Evolutionary conservation across 495 filamentous ascomycete species (phyloP).

Genomic region (Astrothelium macrocarpum): DNA sequence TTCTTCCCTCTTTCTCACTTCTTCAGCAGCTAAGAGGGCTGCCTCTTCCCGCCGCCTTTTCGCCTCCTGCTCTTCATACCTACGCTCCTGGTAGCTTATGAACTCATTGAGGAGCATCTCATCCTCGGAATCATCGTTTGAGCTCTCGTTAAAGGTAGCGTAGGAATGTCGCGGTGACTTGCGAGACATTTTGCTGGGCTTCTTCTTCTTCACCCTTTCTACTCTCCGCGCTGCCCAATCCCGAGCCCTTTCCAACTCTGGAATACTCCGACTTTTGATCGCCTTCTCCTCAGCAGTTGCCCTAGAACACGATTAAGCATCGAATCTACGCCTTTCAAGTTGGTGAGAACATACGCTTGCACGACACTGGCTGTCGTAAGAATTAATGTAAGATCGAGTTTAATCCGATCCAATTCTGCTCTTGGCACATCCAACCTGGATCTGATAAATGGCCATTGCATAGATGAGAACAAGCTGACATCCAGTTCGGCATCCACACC

Average conservation of each 20-base stretch:
- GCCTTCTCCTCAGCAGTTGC: background rate
- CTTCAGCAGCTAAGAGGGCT: background rate
- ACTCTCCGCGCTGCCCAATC: background rate
- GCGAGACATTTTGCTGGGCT: background rate
- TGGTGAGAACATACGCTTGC: background rate
- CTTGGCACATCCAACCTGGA: background rate
- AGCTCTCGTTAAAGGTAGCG: background rate
- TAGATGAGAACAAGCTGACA: background rate
- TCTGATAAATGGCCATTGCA: constrained; percentile 1
- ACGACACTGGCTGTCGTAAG: background rate
- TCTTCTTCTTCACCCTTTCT: background rate
- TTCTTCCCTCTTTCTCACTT: background rate
- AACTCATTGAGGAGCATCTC: background rate
- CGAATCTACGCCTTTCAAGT: background rate
- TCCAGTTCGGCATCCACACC: background rate
- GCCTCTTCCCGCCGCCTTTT: background rate
- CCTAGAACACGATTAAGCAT: background rate
- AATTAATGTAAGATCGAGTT: background rate
- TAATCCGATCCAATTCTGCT: background rate
- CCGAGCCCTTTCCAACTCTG: background rate
- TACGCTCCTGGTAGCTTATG: background rate
- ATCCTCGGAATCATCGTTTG: background rate
- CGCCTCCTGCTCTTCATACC: background rate
- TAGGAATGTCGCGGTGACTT: background rate
- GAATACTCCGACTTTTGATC: background rate